Evolutionary conservation across 768 basidiomycete species (phyloP).

Genomic region (Symmetrospora coprosmae): DNA sequence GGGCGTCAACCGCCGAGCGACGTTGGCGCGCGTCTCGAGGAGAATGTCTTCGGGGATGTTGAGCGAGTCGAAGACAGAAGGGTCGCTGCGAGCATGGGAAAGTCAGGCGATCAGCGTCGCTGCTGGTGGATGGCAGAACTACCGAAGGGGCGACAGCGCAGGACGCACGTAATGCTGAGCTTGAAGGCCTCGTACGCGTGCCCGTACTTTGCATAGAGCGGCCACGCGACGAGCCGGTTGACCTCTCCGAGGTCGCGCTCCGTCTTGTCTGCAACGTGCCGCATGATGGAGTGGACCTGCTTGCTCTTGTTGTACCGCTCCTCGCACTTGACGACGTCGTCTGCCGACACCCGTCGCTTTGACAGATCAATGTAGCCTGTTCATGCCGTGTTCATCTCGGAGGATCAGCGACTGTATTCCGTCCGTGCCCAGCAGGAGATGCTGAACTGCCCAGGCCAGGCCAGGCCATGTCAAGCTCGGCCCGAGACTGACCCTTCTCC

Average conservation of each 20-base stretch:
- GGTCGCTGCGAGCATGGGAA: constrained; percentile 43
- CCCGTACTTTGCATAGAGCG: constrained; percentile 75
- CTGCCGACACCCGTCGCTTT: constrained; percentile 91
- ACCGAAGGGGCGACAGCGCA: too few species aligned
- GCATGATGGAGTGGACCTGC: constrained; percentile 53
- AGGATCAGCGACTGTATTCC: background rate
- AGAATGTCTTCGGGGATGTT: constrained; percentile 47
- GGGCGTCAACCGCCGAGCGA: constrained; percentile 86
- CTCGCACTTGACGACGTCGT: constrained; percentile 97
- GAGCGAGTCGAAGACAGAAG: constrained; percentile 60
- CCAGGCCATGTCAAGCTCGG: too few species aligned
- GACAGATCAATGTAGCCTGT: constrained; percentile 96
- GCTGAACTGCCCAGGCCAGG: background rate
- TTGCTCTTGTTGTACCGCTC: constrained; percentile 97
- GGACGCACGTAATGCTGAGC: constrained; percentile 69
- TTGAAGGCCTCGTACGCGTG: constrained; percentile 98
- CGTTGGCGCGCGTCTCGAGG: constrained; percentile 57
- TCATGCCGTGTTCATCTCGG: background rate
- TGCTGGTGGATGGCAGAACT: too few species aligned
- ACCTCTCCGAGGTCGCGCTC: constrained; percentile 53
- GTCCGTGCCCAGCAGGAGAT: background rate
- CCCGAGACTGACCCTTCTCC: constrained; percentile 68
- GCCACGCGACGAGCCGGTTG: constrained; percentile 87
- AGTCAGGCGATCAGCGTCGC: background rate
- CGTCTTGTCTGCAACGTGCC: constrained; percentile 40